Base-by-base conservation (phyloP, 1,284 basidiomycete genomes). In the Agroathelia rolfsii region DNA sequence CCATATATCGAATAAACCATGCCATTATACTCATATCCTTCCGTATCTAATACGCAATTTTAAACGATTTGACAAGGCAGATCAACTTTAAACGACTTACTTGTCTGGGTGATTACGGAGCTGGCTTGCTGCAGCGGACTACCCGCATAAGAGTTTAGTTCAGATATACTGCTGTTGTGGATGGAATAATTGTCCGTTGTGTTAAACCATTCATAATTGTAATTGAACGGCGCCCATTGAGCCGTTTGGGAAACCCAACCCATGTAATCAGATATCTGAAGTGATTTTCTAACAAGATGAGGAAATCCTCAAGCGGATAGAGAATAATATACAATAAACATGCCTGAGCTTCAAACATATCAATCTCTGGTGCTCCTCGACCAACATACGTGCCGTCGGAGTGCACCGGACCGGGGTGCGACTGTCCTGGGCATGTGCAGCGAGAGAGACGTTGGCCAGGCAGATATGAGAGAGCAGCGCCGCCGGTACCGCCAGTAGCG, bases 361-460 rank as follows among this genome's bases (percentile, higher is more conserved):
- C 70, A 38, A 76, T 73, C 46, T 76, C 72, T 0, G 73, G 72
- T 2, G 72, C 68, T 0, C 62, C 54, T 24, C 76, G 52, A 4
- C 73, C 75, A 2, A 69, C 62, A 41, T 59, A 75, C 4, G 62
- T 55, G n/a, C 72, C 62, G 40, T 64, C 59, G 12, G 55, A 53
- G 41, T 51, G 40, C 13, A 56, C 56, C 10, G 76, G 75, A 0
- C 76, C 76, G 0, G 76, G 75, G 41, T 78, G 76, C 18, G 48
- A 50, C 38, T 72, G 63, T 21, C 57, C 56, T 0, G 55, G 46
- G 45, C 76, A 79, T 0, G 72, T 74, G 48, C 66, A 79, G 31
- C 64, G 59, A 41, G 81, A 87, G 2, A 93, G 61, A 17, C 83
- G 69, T 53, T 93, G 89, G 6, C 88, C 89, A 1, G 77, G 77